Evolutionary conservation across 2,329 filamentous ascomycete species (phyloP), one percentile per base, ranked within the genome.

Genomic region (Microcyclosporella mali): DNA sequence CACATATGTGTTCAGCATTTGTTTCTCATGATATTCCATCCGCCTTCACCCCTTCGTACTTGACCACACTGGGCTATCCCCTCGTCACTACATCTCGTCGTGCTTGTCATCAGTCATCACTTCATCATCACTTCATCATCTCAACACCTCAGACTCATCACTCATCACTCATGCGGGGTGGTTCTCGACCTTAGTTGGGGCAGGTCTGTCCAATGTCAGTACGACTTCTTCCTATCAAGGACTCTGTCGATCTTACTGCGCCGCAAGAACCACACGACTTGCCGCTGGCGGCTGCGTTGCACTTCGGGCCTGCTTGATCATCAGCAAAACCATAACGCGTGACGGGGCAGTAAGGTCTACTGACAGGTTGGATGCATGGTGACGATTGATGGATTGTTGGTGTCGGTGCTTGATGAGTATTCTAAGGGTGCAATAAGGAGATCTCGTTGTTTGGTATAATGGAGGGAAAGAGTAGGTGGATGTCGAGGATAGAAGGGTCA

Each of bases 261-360:
- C 59, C 59, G 47, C 59, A 61, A 19, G 55, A 56, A 19, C 56
- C 46, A 45, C 61, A 64, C 9, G 57, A 58, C 56, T 64, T 64
- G 33, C 53, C 54, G 30, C 56, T 51, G 27, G 52, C 45, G 25
- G 50, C 42, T 16, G 58, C 52, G 40, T 52, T 52, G 56, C 61
- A 64, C 45, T 61, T 62, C 19, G 61, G 61, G 40, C 60, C 61
- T 45, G 45, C 37, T 10, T 25, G n/a, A 4, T 10, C 2, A 33
- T 43, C 30, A 43, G 41, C 21, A 27, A n/a, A 18, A 15, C 33
- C 14, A 11, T 21, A 9, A 11, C 8, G 10, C 17, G 15, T n/a
- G 27, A n/a, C 21, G 4, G 10, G 14, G 14, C 15, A 8, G 27
- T 14, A 19, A 3, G 16, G 2, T n/a, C 14, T 30, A 15, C 49